Evolutionary conservation across 1,284 basidiomycete species (phyloP).

Genomic region (Bjerkandera adusta): DNA sequence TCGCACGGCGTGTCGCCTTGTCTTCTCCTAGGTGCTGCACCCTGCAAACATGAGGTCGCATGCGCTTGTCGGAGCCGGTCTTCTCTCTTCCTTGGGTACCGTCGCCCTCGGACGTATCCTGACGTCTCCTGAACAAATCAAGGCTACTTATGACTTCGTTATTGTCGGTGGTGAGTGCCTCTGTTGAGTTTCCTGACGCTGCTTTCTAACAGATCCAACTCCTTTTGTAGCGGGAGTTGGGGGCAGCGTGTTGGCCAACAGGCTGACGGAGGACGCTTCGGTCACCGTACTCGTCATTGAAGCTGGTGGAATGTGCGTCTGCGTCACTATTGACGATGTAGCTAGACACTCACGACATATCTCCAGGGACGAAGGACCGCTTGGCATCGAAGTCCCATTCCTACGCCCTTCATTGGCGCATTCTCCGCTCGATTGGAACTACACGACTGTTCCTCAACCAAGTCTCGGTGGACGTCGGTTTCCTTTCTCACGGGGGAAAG

Average conservation of each 20-base stretch:
- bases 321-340: background rate
- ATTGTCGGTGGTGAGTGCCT: slow-evolving; percentile 26
- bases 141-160: slow-evolving; percentile 31
- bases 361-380: slow-evolving; percentile 1
- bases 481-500: slow-evolving; percentile 23
- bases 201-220: background rate
- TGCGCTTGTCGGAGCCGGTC: too few relatives aligned
- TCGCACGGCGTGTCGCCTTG: too few relatives aligned
- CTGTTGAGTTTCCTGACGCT: background rate
- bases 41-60: too few relatives aligned
- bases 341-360: background rate
- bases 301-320: slow-evolving; percentile 16
- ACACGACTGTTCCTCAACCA: slow-evolving; percentile 21
- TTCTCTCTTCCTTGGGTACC: too few relatives aligned
- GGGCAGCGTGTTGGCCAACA: slow-evolving; percentile 32
- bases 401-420: slow-evolving; percentile 6
- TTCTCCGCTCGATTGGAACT: slow-evolving; percentile 22
- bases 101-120: too few relatives aligned
- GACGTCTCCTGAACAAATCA: too few relatives aligned
- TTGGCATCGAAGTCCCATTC: slow-evolving; percentile 12
- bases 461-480: slow-evolving; percentile 25
- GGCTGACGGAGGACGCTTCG: slow-evolving; percentile 31
- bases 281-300: slow-evolving; percentile 33
- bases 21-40: too few relatives aligned
- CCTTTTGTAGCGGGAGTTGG: slow-evolving; percentile 30